Base-by-base conservation (phyloP, 2,329 filamentous ascomycete species). In the Exophiala sp. region DNA sequence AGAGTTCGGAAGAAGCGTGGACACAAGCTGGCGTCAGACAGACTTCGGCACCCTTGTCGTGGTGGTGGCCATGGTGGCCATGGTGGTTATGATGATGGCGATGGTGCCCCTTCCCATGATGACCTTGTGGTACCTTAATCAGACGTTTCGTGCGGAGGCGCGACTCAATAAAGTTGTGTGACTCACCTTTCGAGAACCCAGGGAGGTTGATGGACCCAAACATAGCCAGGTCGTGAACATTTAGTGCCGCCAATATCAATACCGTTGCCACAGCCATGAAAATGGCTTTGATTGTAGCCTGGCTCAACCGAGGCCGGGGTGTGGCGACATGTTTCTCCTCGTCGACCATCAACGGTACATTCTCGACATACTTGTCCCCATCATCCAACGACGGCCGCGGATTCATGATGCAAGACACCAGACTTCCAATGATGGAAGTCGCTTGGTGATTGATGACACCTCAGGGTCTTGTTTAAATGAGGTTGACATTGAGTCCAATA, bases 11-110 rank as follows among this genome's bases (percentile, higher is more conserved):
- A 3, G 83, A 78, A 10, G 83, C 83, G 62, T 85, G 80, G 10
- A 86, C 74, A 65, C 84, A 87, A 56, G 80, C 78, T 39, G 82
- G 78, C 8, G 82, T 80, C 44, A 78, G 65, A 65, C 84, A 86
- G 20, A 80, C 47, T n/a, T 50, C 54, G 24, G 51, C 34, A 10
- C 41, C 34, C 8, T 20, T 29, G 3, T 29, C 24, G 24, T 29
- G 24, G 5, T 29, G 24, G 24, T 29, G 24, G 24, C 24, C 24
- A 29, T 29, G 24, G 24, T 29, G 24, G 24, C 24, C 24, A 29
- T 29, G 24, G 24, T 29, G 24, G 24, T 29, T 29, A 8, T 29
- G 24, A 29, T 29, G 24, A 29, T 29, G 24, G 3, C 24, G 24
- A 29, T 29, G 24, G 24, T 29, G 24, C 5, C 7, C 24, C 7